Percentiles rank a stretch among this genome's conserved stretches.
These are phyloP conservation scores for Xylaria sp. DNA, from an alignment of 2,329 filamentous ascomycete genomes.

Conservation along the genomic window DNA sequence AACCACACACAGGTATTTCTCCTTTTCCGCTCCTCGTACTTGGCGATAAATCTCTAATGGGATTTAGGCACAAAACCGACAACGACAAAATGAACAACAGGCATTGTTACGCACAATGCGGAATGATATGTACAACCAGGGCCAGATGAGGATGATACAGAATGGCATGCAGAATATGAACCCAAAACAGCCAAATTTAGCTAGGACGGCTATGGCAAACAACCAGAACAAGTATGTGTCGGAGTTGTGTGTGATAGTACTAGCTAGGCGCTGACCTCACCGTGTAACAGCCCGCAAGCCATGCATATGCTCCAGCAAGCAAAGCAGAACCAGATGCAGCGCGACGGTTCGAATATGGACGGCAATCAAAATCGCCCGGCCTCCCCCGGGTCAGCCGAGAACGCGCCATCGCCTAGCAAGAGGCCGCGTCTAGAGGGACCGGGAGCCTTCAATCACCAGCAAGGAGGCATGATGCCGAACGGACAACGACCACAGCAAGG, in stretches of 20 bases:
- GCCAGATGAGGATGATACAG: slow-evolving; percentile 70
- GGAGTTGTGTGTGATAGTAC: not conserved
- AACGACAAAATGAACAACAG: slow-evolving; percentile 76
- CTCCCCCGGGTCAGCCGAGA: slow-evolving; percentile 82
- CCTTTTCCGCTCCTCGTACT: slow-evolving; percentile 7
- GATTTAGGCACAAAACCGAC: slow-evolving; percentile 65
- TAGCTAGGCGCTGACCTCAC: slow-evolving; percentile 20
- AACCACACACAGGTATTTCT: slow-evolving; percentile 75
- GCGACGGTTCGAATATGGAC: slow-evolving; percentile 85
- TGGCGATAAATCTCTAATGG: slow-evolving; percentile 28
- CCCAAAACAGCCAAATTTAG: slow-evolving; percentile 64
- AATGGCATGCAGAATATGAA: slow-evolving; percentile 60
- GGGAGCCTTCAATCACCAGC: slow-evolving; percentile 72
- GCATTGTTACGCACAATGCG: slow-evolving; percentile 76
- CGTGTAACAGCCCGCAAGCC: slow-evolving; percentile 58
- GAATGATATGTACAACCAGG: slow-evolving; percentile 60
- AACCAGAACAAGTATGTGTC: slow-evolving; percentile 69
- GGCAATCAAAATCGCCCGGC: slow-evolving; percentile 78
- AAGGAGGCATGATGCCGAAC: slow-evolving; percentile 71
- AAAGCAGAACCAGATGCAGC: slow-evolving; percentile 82
- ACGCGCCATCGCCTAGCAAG: slow-evolving; percentile 91
- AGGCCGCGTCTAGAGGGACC: slow-evolving; percentile 79
- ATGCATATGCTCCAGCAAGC: slow-evolving; percentile 69
- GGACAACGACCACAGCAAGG: slow-evolving; percentile 68
- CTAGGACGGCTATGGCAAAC: slow-evolving; percentile 77